A percentile compares a stretch with the other conserved stretches of the same genome.
Conservation (phyloP, 192 early-diverging fungal genomes). For the Backusella luteola region DNA sequence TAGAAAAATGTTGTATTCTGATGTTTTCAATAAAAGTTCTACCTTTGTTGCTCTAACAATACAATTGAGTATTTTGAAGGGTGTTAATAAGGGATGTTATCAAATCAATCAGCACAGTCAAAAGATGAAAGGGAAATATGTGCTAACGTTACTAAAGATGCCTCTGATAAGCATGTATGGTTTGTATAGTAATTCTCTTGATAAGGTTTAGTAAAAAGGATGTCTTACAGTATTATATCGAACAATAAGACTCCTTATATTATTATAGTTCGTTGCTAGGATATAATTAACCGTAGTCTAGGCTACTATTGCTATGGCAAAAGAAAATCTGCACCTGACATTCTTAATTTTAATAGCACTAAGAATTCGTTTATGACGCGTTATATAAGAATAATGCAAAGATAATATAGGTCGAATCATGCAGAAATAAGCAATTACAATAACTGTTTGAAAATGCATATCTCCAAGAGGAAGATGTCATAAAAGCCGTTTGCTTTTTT, state of each 20-base stretch:
- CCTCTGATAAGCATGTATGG: background rate
- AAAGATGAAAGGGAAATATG: conserved; percentile 9
- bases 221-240: too few species aligned
- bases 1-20: background rate
- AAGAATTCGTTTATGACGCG: background rate
- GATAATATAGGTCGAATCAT: background rate
- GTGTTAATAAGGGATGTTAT: background rate
- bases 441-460: background rate
- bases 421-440: background rate
- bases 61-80: background rate
- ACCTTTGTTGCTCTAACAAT: background rate
- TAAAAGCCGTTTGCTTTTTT: background rate
- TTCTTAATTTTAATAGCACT: background rate
- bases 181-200: background rate
- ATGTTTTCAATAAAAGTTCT: background rate
- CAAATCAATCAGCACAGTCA: background rate
- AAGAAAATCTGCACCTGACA: background rate
- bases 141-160: background rate
- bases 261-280: background rate
- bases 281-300: background rate
- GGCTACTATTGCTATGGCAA: background rate
- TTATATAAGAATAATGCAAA: background rate
- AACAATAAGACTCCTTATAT: background rate
- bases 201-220: background rate
- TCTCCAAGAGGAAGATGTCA: background rate